Percentiles rank a stretch among this genome's conserved stretches.
Evolutionary conservation across 306 rosid species (phyloP).

Genomic region (Prunus davidiana): DNA sequence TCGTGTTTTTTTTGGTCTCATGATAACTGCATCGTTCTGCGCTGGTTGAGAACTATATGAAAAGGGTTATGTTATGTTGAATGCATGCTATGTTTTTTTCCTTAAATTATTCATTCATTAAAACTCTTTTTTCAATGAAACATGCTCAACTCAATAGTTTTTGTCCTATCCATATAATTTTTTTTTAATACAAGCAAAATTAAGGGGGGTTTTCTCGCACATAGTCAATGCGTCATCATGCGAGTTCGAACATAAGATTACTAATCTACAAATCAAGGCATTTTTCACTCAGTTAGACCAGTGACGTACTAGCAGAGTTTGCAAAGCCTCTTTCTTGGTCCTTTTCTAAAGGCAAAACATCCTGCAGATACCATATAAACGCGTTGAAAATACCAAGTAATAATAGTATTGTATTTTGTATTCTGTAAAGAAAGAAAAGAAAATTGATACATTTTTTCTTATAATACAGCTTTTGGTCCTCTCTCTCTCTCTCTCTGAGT

Average conservation of each 20-base stretch:
- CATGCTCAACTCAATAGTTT: neutral
- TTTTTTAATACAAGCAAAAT: too few relatives aligned
- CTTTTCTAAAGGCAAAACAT: slow-evolving; percentile 1
- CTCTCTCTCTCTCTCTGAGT: neutral
- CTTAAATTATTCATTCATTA: too few relatives aligned
- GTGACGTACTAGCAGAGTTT: neutral
- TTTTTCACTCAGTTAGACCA: too few relatives aligned
- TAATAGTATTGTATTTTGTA: neutral
- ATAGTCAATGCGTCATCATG: rapidly evolving
- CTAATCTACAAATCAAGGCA: rapidly evolving
- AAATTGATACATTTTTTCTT: neutral
- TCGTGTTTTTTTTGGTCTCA: too few relatives aligned
- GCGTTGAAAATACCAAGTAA: neutral
- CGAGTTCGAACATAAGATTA: too few relatives aligned
- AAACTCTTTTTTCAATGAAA: neutral
- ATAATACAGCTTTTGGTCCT: neutral
- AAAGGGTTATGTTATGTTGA: too few relatives aligned
- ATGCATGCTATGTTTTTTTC: too few relatives aligned
- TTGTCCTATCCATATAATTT: neutral
- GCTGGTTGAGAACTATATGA: too few relatives aligned
- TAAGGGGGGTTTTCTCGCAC: too few relatives aligned
- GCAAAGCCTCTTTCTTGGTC: neutral
- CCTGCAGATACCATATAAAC: neutral
- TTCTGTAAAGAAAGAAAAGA: neutral
- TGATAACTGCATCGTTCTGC: neutral